Evolutionary conservation across 2,329 filamentous ascomycete species (phyloP).

Genomic region (Cordyceps cicadae): DNA sequence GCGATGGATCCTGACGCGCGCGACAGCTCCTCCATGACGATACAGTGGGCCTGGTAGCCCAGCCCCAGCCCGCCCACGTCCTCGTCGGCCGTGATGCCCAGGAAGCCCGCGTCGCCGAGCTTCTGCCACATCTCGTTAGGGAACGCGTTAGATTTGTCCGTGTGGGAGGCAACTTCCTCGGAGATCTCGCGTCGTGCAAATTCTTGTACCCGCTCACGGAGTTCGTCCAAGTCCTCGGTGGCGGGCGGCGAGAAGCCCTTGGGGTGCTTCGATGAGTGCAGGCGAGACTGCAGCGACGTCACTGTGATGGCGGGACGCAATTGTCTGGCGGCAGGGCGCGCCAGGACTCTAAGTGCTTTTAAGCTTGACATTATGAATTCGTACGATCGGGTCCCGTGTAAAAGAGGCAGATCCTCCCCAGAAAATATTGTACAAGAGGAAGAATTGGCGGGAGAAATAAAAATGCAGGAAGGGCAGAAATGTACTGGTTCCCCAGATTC

Average conservation of each 20-base stretch:
- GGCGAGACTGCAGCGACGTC: slow-evolving; percentile 30
- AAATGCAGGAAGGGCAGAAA: background rate
- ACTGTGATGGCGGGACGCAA: slow-evolving; percentile 22
- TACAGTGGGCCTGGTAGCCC: slow-evolving; percentile 94
- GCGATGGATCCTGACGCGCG: slow-evolving; percentile 77
- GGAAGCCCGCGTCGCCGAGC: slow-evolving; percentile 80
- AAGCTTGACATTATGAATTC: slow-evolving; percentile 14
- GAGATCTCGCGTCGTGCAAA: slow-evolving; percentile 84
- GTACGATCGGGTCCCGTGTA: background rate
- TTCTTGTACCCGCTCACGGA: slow-evolving; percentile 77
- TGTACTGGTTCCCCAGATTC: slow-evolving; percentile 6
- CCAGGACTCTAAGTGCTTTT: slow-evolving; percentile 22
- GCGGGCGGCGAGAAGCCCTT: slow-evolving; percentile 60
- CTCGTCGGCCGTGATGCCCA: slow-evolving; percentile 90
- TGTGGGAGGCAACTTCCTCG: slow-evolving; percentile 69
- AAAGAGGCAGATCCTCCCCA: background rate
- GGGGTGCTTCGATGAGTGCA: slow-evolving; percentile 52
- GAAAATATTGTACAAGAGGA: slow-evolving; percentile 7
- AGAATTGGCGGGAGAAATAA: background rate
- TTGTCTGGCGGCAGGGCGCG: slow-evolving; percentile 20
- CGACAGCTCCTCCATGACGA: slow-evolving; percentile 92
- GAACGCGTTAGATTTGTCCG: slow-evolving; percentile 83
- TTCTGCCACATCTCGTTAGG: slow-evolving; percentile 89
- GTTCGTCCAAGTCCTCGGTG: slow-evolving; percentile 65
- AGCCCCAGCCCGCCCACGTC: slow-evolving; percentile 81